phyloP scores from a whole-genome alignment of 176 grass and related monocot genomes.

The Bolboschoenus planiculmis region DNA sequence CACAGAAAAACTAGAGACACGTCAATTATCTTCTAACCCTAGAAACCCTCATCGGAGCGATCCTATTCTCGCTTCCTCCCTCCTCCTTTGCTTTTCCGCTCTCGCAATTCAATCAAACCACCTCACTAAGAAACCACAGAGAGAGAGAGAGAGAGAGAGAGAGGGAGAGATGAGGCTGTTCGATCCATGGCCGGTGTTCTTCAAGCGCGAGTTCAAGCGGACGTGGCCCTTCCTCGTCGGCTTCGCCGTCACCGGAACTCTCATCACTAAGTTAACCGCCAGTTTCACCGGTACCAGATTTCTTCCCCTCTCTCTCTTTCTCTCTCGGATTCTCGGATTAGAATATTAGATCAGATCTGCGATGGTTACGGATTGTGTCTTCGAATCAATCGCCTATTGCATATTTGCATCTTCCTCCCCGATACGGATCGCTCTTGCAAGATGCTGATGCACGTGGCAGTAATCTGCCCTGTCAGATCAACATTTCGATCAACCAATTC shows the following conservation, averaged over 20 bases:
- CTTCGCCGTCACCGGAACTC: slow-evolving; percentile 56
- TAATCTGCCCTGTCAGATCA: too few species aligned
- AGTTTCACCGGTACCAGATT: slow-evolving; percentile 32
- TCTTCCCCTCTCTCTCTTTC: background rate
- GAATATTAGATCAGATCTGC: background rate
- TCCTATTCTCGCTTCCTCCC: background rate
- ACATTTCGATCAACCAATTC: too few species aligned
- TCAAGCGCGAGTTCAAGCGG: slow-evolving; percentile 63
- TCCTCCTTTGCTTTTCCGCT: background rate
- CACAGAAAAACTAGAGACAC: background rate
- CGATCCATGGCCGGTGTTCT: slow-evolving; percentile 97
- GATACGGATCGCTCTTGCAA: too few species aligned
- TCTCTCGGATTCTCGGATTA: background rate
- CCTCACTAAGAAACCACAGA: too few species aligned
- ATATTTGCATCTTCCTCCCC: too few species aligned
- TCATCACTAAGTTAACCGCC: slow-evolving; percentile 60
- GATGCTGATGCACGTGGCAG: too few species aligned
- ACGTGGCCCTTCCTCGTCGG: slow-evolving; percentile 81
- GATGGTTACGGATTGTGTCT: too few species aligned
- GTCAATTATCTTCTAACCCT: slow-evolving; percentile 10
- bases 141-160: too few species aligned
- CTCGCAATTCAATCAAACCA: background rate
- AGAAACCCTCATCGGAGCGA: background rate
- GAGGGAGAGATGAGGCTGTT: slow-evolving; percentile 42
- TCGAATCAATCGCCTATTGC: too few species aligned